phyloP scores from a whole-genome alignment of 805 yeast species.

The Wickerhamomyces tratensis region DNA sequence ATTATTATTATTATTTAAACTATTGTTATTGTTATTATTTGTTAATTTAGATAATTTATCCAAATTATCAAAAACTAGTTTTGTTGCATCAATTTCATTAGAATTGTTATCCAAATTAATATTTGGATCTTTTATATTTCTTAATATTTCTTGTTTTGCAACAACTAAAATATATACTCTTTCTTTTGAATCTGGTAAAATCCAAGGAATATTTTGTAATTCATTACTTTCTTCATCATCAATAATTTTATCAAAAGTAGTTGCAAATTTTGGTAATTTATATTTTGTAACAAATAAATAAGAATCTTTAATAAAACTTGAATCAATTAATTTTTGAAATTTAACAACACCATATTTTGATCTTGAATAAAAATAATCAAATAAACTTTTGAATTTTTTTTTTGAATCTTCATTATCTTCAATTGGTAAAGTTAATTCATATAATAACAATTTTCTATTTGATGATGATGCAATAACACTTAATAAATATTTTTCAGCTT shows the following conservation, averaged over 20 bases:
- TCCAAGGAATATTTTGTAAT: neutral
- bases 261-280: constrained; percentile 12
- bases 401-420: constrained; percentile 6
- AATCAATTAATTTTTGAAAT: constrained; percentile 14
- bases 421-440: constrained; percentile 25
- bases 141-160: constrained; percentile 13
- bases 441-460: constrained; percentile 39
- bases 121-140: neutral
- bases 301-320: constrained; percentile 35
- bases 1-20: neutral
- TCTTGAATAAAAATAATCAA: constrained; percentile 24
- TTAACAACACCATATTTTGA: constrained; percentile 38
- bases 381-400: constrained; percentile 12
- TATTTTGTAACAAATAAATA: constrained; percentile 27
- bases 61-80: neutral
- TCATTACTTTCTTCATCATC: too few relatives aligned
- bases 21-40: neutral
- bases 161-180: constrained; percentile 12
- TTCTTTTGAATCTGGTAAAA: neutral
- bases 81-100: neutral
- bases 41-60: neutral
- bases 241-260: constrained; percentile 1
- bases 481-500: constrained; percentile 48
- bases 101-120: too few relatives aligned
- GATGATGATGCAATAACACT: constrained; percentile 28